Conservation (phyloP, 768 basidiomycete genomes). For the Crepidotus variabilis region DNA sequence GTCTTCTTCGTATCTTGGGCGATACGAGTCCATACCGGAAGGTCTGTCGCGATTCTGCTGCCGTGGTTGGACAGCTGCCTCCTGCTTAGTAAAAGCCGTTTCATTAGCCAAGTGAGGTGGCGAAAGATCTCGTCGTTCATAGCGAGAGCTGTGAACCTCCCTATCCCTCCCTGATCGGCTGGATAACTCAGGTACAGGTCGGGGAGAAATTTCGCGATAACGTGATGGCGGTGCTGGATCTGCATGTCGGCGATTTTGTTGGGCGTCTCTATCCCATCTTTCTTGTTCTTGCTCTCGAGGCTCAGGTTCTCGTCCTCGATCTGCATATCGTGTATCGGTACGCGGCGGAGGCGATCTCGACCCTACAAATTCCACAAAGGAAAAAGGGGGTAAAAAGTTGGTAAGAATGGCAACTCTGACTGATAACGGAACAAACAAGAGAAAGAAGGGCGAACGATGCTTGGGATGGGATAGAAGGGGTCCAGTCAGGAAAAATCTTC, state of each 20-base stretch:
- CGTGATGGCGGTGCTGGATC: not conserved
- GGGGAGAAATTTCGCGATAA: not conserved
- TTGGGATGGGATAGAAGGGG: constrained; percentile 36
- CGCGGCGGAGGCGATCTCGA: constrained; percentile 38
- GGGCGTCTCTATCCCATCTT: not conserved
- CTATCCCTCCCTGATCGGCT: not conserved
- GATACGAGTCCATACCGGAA: not conserved
- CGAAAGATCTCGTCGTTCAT: not conserved
- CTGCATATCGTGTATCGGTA: constrained; percentile 23
- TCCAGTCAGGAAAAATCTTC: constrained; percentile 36
- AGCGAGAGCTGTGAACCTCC: not conserved
- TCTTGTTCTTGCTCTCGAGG: not conserved
- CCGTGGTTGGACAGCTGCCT: not conserved
- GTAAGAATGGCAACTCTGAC: constrained; percentile 31
- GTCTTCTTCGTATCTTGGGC: not conserved
- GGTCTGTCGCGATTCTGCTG: not conserved
- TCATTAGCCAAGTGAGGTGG: not conserved
- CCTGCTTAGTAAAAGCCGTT: not conserved
- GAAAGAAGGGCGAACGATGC: constrained; percentile 28
- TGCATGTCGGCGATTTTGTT: not conserved
- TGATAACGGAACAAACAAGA: constrained; percentile 29
- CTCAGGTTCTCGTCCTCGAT: constrained; percentile 14
- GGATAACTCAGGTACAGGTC: constrained; percentile 1
- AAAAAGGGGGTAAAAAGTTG: constrained; percentile 29
- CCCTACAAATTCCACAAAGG: constrained; percentile 42